Evolutionary conservation across 176 grass and related monocot species (phyloP).

Genomic region (Olyra latifolia): DNA sequence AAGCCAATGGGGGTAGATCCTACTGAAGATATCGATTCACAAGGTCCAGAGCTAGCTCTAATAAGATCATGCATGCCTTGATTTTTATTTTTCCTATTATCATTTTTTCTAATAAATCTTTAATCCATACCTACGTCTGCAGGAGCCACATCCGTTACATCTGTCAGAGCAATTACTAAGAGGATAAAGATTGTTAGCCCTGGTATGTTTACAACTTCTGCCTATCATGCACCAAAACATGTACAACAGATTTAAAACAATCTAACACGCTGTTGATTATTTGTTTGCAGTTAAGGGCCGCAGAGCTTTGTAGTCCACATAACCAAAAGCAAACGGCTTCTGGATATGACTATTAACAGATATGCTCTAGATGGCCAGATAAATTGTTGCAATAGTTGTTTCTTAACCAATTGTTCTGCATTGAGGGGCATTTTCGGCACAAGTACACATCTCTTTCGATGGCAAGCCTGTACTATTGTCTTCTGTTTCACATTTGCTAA

Average conservation of each 20-base stretch:
- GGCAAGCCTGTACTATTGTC: not conserved
- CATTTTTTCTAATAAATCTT: conserved; percentile 1
- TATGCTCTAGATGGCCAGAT: conserved; percentile 34
- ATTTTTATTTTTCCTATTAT: conserved; percentile 10
- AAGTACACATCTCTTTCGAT: not conserved
- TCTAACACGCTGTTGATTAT: conserved; percentile 14
- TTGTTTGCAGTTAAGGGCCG: conserved; percentile 42
- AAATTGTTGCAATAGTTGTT: not conserved
- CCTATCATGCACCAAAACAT: not conserved
- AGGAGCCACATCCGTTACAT: conserved; percentile 66
- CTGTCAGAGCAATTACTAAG: conserved; percentile 81
- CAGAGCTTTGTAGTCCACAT: conserved; percentile 10
- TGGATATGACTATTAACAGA: conserved; percentile 28
- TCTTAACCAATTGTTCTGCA: not conserved
- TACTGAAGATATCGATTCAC: conserved; percentile 36
- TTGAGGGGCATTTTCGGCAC: not conserved
- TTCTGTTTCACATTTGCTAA: not conserved
- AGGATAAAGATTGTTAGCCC: conserved; percentile 85
- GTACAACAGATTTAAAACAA: not conserved
- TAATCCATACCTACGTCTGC: conserved; percentile 18
- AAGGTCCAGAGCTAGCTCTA: conserved; percentile 47
- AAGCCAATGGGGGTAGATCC: conserved; percentile 41
- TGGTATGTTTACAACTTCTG: conserved; percentile 39
- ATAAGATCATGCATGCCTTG: conserved; percentile 4
- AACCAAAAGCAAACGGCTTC: not conserved